Conservation (phyloP, 495 filamentous ascomycete species). For the Neurospora sp. region DNA sequence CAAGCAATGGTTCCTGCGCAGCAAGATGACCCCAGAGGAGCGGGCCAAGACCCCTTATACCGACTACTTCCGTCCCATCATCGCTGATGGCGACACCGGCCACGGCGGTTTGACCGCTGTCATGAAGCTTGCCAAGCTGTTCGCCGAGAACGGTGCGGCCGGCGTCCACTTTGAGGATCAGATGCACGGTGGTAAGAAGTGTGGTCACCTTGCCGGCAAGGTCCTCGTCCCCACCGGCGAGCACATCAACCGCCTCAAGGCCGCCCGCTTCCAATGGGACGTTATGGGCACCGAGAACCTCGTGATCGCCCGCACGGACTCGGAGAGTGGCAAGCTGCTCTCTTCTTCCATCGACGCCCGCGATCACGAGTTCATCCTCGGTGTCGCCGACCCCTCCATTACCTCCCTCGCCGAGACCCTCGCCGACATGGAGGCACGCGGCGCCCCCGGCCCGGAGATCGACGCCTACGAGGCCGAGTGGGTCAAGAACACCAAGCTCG, state of each 20-base stretch:
- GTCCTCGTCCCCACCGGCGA: constrained; percentile 90
- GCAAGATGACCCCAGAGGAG: constrained; percentile 63
- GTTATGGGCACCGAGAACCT: constrained; percentile 92
- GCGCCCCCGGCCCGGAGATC: constrained; percentile 69
- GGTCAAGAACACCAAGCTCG: constrained; percentile 76
- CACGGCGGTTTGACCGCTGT: constrained; percentile 87
- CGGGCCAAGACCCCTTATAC: constrained; percentile 67
- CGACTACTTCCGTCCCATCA: constrained; percentile 88
- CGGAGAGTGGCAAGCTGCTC: constrained; percentile 82
- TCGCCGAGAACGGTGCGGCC: constrained; percentile 95
- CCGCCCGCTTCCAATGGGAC: constrained; percentile 95
- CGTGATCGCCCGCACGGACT: constrained; percentile 89
- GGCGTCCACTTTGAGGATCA: constrained; percentile 98
- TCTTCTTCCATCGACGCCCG: constrained; percentile 84
- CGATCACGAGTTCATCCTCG: constrained; percentile 94
- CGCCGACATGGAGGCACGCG: constrained; percentile 77
- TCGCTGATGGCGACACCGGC: constrained; percentile 96
- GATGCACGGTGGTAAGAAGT: constrained; percentile 96
- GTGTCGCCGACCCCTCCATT: constrained; percentile 58
- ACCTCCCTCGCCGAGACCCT: constrained; percentile 79
- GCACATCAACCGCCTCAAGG: constrained; percentile 89
- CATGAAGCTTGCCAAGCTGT: constrained; percentile 92
- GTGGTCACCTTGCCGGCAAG: constrained; percentile 93
- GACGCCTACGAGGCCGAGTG: constrained; percentile 78
- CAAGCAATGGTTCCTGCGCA: constrained; percentile 79